phyloP scores from a whole-genome alignment of 495 filamentous ascomycete genomes.

The Xylaria palmicola region DNA sequence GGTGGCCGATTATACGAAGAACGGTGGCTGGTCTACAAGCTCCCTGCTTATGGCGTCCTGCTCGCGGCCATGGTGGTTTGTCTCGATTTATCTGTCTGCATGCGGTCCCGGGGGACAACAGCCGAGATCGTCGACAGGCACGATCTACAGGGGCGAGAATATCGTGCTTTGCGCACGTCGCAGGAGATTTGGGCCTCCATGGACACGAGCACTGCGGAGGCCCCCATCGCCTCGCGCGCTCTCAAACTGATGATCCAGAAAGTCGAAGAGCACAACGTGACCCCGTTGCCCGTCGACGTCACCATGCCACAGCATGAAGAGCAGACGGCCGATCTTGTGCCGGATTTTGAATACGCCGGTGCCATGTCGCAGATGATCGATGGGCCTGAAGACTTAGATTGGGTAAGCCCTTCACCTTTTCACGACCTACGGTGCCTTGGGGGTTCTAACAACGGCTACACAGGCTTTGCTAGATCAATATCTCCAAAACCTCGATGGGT shows the following conservation, averaged over 20 bases:
- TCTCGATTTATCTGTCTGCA: constrained; percentile 38
- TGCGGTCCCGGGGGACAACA: neutral
- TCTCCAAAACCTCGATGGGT: neutral
- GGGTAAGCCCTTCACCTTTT: constrained; percentile 5
- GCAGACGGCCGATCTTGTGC: neutral
- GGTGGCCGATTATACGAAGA: constrained; percentile 45
- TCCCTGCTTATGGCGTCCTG: constrained; percentile 49
- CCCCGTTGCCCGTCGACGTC: neutral
- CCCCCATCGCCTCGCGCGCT: constrained; percentile 17
- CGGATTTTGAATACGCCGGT: constrained; percentile 25
- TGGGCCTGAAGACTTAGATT: constrained; percentile 25
- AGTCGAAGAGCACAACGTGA: constrained; percentile 1
- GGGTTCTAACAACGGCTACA: neutral
- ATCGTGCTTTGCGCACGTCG: neutral
- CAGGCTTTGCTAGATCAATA: constrained; percentile 2
- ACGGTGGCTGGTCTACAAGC: constrained; percentile 47
- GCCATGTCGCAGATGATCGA: constrained; percentile 35
- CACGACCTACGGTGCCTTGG: neutral
- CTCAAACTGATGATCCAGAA: constrained; percentile 31
- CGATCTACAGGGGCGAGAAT: neutral
- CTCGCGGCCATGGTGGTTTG: constrained; percentile 54
- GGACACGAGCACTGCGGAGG: constrained; percentile 12
- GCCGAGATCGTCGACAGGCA: neutral
- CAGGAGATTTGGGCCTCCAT: neutral
- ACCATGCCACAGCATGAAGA: neutral